phyloP scores from a whole-genome alignment of 2,329 filamentous ascomycete species.

The Akanthomyces dipterigenus region DNA sequence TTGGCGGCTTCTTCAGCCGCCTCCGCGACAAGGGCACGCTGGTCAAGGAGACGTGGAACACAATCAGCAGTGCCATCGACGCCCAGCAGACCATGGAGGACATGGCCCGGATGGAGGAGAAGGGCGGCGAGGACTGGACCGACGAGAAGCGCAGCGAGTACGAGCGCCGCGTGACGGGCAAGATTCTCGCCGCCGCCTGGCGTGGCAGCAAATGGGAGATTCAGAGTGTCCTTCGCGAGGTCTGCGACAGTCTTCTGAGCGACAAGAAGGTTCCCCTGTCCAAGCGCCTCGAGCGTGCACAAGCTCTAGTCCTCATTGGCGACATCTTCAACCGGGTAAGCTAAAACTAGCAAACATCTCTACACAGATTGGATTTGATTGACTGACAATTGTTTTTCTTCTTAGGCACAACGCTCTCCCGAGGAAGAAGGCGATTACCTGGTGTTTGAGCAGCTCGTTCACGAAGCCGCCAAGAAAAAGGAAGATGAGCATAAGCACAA shows the following conservation, averaged over 20 bases:
- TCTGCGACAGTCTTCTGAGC: slow-evolving; percentile 82
- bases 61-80: slow-evolving; percentile 91
- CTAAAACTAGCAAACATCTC: neutral
- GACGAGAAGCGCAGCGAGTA: slow-evolving; percentile 96
- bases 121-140: slow-evolving; percentile 94
- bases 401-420: slow-evolving; percentile 74
- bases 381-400: neutral
- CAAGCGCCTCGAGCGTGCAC: slow-evolving; percentile 85
- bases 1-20: slow-evolving; percentile 87
- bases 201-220: slow-evolving; percentile 96
- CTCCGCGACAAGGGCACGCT: slow-evolving; percentile 95
- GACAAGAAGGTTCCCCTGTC: slow-evolving; percentile 69
- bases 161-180: slow-evolving; percentile 90
- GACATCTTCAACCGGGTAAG: slow-evolving; percentile 82
- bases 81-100: slow-evolving; percentile 98
- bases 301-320: slow-evolving; percentile 81
- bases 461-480: slow-evolving; percentile 93
- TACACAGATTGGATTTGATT: neutral
- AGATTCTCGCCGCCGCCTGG: slow-evolving; percentile 97
- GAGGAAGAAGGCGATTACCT: slow-evolving; percentile 99
- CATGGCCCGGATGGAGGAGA: slow-evolving; percentile 94
- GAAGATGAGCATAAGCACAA: slow-evolving; percentile 66
- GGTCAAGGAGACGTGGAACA: slow-evolving; percentile 98
- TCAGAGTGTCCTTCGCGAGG: slow-evolving; percentile 87
- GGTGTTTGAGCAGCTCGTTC: slow-evolving; percentile 96